These are phyloP conservation scores for Nakaseomyces sp. DNA, from an alignment of 1,139 yeast genomes.

Conservation along the genomic window DNA sequence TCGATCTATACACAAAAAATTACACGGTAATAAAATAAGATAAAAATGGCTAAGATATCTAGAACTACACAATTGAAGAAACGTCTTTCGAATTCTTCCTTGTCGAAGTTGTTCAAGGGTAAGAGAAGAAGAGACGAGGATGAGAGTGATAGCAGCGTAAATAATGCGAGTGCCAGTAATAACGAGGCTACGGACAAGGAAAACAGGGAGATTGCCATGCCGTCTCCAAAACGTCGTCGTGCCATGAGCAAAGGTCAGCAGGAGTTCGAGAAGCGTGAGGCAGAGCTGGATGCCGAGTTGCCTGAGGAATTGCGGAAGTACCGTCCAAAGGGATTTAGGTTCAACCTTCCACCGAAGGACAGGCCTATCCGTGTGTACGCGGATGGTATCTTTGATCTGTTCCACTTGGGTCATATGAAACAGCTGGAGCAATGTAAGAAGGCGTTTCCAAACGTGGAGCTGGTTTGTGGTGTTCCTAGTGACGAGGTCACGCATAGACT, in stretches of 20 bases:
- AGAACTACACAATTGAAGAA: slow-evolving; percentile 22
- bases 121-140: slow-evolving; percentile 20
- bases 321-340: slow-evolving; percentile 60
- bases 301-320: slow-evolving; percentile 59
- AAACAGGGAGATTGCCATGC: neutral
- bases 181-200: neutral
- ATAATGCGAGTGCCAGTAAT: neutral
- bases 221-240: slow-evolving; percentile 1
- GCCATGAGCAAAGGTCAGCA: slow-evolving; percentile 4
- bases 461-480: slow-evolving; percentile 87
- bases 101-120: slow-evolving; percentile 27
- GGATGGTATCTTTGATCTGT: slow-evolving; percentile 94
- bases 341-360: slow-evolving; percentile 77
- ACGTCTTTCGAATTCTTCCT: slow-evolving; percentile 24
- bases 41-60: slow-evolving; percentile 12
- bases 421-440: slow-evolving; percentile 95
- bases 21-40: neutral
- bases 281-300: slow-evolving; percentile 46
- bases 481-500: slow-evolving; percentile 85
- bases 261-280: slow-evolving; percentile 44
- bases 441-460: slow-evolving; percentile 72
- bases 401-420: slow-evolving; percentile 95
- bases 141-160: slow-evolving; percentile 9
- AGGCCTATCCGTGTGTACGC: slow-evolving; percentile 89
- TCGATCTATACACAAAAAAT: neutral